Conservation (phyloP, 768 basidiomycete species). For the Calocybe gangraenosa region DNA sequence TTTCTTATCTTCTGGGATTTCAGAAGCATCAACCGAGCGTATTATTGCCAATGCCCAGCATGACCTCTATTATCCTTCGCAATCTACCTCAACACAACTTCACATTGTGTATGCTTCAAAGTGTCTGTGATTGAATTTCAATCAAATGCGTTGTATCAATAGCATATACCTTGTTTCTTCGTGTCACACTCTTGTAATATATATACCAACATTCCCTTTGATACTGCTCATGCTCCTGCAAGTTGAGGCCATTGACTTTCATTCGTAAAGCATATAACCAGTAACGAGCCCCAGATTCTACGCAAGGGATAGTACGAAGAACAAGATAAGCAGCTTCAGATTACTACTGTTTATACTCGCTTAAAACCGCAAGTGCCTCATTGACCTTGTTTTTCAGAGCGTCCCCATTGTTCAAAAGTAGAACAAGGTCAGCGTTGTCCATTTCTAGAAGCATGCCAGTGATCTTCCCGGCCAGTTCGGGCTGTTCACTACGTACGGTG, state of each 20-base stretch:
- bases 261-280: constrained; percentile 45
- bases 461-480: constrained; percentile 96
- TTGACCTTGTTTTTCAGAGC: constrained; percentile 87
- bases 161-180: constrained; percentile 2
- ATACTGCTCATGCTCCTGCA: constrained; percentile 16
- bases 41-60: constrained; percentile 60
- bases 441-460: constrained; percentile 99
- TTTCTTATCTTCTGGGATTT: constrained; percentile 48
- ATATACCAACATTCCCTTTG: background rate
- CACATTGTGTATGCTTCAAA: constrained; percentile 57
- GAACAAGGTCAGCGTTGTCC: constrained; percentile 91
- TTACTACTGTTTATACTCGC: constrained; percentile 58
- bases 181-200: background rate
- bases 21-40: constrained; percentile 48
- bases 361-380: constrained; percentile 86
- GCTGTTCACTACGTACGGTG: constrained; percentile 54
- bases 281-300: constrained; percentile 38
- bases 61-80: constrained; percentile 59
- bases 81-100: constrained; percentile 45
- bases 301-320: constrained; percentile 26
- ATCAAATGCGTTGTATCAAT: constrained; percentile 5
- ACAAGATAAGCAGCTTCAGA: constrained; percentile 42
- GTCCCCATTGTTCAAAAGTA: constrained; percentile 78
- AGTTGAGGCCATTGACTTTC: constrained; percentile 60
- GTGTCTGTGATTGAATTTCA: constrained; percentile 17